Base-by-base conservation (phyloP, 2,329 filamentous ascomycete genomes). In the Pseudogymnoascus sp. region DNA sequence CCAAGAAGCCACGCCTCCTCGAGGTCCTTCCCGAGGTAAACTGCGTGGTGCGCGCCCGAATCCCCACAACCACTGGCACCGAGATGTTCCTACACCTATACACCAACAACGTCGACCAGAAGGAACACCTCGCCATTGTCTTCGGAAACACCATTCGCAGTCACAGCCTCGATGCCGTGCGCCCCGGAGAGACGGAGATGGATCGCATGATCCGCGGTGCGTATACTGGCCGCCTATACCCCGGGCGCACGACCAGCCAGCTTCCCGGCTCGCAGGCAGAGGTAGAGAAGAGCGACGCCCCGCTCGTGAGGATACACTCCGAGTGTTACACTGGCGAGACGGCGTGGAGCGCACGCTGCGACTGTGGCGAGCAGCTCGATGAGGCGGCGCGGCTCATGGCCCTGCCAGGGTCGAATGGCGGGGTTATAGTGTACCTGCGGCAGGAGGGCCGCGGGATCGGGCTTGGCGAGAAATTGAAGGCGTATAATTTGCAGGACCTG, bases 301-400 rank as follows among this genome's bases (percentile, higher is more conserved):
- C 95, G 0, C 80, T 99, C 40, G 93, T 99, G 56, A 85, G 95
- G 64, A 99, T 99, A 72, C 95, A 99, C 75, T 96, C 91, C 2
- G 95, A 99, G 76, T 99, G 95, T 78, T 99, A 99, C 76, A 99
- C 95, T 0, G 95, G 95, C 64, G 95, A 99, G 80, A 99, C 95
- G 0, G 95, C 96, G 0, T 97, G 95, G 95, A 97, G 93, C 7
- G 93, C 95, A 37, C 87, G 95, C 29, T 99, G 95, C 78, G 95
- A 99, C 77, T 99, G 95, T 75, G 95, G 95, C 63, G 95, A 99
- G 77, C 95, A 99, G 75, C 83, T 99, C 1, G 95, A 99, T 75
- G 95, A 99, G 78, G 95, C 95, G 1, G 95, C 93, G 1, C 84
- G 95, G 26, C 79, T 99, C 1, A 99, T 99, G 95, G 88, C 89